Percentiles rank a stretch among this genome's conserved stretches.
Evolutionary conservation across 352 stramenopile genomes (phyloP).

Genomic region (Globisporangium emineosum): DNA sequence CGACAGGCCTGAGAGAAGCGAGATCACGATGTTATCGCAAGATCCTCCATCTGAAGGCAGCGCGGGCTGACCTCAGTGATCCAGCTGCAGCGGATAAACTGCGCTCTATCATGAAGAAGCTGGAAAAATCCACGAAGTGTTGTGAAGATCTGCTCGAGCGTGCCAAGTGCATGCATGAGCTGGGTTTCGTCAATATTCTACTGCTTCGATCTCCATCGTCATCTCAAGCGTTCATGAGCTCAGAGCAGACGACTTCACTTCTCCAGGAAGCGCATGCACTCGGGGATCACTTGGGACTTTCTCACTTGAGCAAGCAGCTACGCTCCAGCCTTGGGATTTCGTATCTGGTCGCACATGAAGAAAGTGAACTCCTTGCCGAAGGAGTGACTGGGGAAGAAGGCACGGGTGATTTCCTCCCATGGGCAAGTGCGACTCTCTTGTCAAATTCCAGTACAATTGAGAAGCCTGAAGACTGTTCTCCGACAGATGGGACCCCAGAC

Average conservation of each 20-base stretch:
- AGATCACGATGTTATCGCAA: conserved; percentile 52
- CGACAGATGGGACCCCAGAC: conserved; percentile 18
- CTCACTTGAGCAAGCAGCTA: conserved; percentile 44
- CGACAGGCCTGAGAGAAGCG: conserved; percentile 9
- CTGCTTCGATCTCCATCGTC: conserved; percentile 36
- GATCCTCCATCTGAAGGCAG: conserved; percentile 31
- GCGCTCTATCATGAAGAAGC: conserved; percentile 36
- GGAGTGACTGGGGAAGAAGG: conserved; percentile 6
- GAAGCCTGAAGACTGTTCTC: conserved; percentile 13
- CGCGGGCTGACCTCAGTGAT: conserved; percentile 21
- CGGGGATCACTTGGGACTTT: conserved; percentile 40
- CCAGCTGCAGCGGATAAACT: conserved; percentile 31
- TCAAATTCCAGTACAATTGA: conserved; percentile 30
- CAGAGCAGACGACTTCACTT: conserved; percentile 25
- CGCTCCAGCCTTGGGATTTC: conserved; percentile 40
- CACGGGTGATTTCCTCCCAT: conserved; percentile 25
- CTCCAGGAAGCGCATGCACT: conserved; percentile 45
- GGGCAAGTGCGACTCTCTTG: conserved; percentile 36
- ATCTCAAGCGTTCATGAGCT: conserved; percentile 33
- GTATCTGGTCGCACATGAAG: conserved; percentile 40
- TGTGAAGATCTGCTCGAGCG: conserved; percentile 43
- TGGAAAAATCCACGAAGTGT: conserved; percentile 37
- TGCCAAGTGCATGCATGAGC: conserved; percentile 42
- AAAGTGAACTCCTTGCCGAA: neutral
- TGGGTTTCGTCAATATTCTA: conserved; percentile 36